Base-by-base conservation (phyloP, 257 asterid species). In the Petunia axillaris region DNA sequence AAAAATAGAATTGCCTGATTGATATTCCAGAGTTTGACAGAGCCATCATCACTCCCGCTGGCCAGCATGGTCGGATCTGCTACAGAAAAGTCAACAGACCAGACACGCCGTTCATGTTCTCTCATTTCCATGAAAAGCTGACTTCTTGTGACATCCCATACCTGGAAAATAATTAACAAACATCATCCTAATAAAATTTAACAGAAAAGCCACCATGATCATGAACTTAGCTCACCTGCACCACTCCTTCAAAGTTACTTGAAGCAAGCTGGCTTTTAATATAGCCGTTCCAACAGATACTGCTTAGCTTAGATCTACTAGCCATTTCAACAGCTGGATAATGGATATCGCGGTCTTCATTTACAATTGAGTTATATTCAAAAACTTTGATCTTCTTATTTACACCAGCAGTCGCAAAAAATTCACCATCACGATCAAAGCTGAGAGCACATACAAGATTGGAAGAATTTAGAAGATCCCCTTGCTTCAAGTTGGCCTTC, bases 21-120 rank as follows among this genome's bases (percentile, higher is more conserved):
- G 92, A 92, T 94, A 91, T 94, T 96, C 99, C 99, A 96, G 83
- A 96, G 98, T 90, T 94, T 96, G 80, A 94, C 93, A 55, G 97
- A 92, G 79, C 99, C 97, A 87, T 96, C 99, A 74, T 96, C 99
- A 64, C 99, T 92, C 65, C 99, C 98, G 68, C 99, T 96, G 65
- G 98, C 99, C 85, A 96, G 89, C 97, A 94, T 81, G 37, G 98
- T 91, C 46, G 99, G 99, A 80, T 94, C 99, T 81, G 97, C 97
- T 71, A 90, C 89, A 11, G 98, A 96, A 83, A 91, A 96, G 85
- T 96, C 98, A 55, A 96, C 90, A 2, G 99, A 96, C 99, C 99
- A 96, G 71, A 96, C 93, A 6, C 99, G 97, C 79, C 91, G 89
- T 80, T 92, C 98, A 25, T 96, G 99, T 85, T 96, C 99, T 83